A percentile compares a stretch with the other conserved stretches of the same genome.
Conservation (phyloP, 371 early-diverging fungal genomes). For the Apophysomyces trapeziformis region DNA sequence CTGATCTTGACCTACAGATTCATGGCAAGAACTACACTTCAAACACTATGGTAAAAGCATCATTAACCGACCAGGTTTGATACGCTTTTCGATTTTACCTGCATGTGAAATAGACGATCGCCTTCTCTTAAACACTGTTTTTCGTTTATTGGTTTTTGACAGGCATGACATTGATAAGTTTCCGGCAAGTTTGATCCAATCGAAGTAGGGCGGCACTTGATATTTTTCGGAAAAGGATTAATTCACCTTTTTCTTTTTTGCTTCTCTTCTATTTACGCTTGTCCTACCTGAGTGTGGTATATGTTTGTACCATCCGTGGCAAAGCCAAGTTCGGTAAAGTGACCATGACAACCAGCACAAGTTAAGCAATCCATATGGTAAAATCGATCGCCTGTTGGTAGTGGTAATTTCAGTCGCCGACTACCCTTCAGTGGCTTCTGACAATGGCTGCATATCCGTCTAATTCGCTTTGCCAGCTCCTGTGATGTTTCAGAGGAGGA, state of each 20-base stretch:
- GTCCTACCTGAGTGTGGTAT: constrained; percentile 52
- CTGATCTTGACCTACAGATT: constrained; percentile 54
- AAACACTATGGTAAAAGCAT: constrained; percentile 20
- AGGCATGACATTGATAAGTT: constrained; percentile 45
- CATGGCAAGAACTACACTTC: constrained; percentile 51
- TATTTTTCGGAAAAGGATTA: neutral
- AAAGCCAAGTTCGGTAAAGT: constrained; percentile 67
- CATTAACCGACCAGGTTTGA: neutral
- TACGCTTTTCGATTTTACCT: neutral
- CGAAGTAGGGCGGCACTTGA: constrained; percentile 4
- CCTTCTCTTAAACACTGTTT: constrained; percentile 57
- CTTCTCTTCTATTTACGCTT: neutral
- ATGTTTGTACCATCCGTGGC: constrained; percentile 49
- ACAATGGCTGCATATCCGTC: constrained; percentile 23
- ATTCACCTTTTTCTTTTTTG: neutral
- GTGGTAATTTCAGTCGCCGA: constrained; percentile 21
- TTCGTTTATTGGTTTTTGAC: constrained; percentile 52
- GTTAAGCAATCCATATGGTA: constrained; percentile 69
- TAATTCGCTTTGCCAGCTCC: neutral
- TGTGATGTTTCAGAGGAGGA: neutral
- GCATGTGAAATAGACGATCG: constrained; percentile 56
- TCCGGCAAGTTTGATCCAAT: neutral
- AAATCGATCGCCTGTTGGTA: constrained; percentile 30
- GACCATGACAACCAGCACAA: constrained; percentile 68
- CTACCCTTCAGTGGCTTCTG: constrained; percentile 26